phyloP scores from a whole-genome alignment of 169 alveolate genomes.

The Toxoplasma gondii region DNA sequence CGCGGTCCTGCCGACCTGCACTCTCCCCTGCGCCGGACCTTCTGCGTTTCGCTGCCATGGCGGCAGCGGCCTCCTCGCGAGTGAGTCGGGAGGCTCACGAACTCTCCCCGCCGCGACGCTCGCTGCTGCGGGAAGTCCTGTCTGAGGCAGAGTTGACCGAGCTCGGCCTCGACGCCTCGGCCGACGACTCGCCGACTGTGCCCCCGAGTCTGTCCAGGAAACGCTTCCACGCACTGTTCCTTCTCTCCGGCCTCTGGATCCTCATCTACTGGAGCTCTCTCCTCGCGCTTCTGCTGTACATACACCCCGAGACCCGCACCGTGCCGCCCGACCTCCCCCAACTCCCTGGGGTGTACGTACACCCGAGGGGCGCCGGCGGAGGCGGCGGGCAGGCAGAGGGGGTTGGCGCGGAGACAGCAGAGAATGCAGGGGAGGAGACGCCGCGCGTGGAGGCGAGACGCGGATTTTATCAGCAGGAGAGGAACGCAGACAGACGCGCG shows the following conservation, averaged over 20 bases:
- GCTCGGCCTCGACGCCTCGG: constrained; percentile 27
- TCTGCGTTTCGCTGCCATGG: no score
- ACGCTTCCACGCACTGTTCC: not conserved
- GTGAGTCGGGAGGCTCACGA: no score
- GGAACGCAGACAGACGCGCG: not conserved
- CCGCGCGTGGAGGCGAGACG: not conserved
- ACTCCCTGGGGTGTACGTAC: not conserved
- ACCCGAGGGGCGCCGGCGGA: not conserved
- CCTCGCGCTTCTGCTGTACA: constrained; percentile 18
- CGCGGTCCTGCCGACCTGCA: not conserved
- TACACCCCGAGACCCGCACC: not conserved
- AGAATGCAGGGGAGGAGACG: not conserved
- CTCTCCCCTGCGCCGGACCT: not conserved
- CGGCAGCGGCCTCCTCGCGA: no score
- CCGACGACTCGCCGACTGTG: not conserved
- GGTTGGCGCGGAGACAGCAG: not conserved
- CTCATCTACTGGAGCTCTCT: not conserved
- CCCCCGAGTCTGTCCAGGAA: not conserved
- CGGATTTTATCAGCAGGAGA: not conserved
- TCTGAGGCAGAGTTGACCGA: constrained; percentile 30
- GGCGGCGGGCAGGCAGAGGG: not conserved
- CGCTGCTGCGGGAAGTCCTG: constrained; percentile 20
- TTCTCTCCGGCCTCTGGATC: not conserved
- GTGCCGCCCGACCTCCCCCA: not conserved
- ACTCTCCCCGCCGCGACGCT: not conserved